A percentile compares a stretch with the other conserved stretches of the same genome.
These are phyloP conservation scores for Emydomyces testavorans DNA, from an alignment of 2,329 filamentous ascomycete species.

Conservation along the genomic window DNA sequence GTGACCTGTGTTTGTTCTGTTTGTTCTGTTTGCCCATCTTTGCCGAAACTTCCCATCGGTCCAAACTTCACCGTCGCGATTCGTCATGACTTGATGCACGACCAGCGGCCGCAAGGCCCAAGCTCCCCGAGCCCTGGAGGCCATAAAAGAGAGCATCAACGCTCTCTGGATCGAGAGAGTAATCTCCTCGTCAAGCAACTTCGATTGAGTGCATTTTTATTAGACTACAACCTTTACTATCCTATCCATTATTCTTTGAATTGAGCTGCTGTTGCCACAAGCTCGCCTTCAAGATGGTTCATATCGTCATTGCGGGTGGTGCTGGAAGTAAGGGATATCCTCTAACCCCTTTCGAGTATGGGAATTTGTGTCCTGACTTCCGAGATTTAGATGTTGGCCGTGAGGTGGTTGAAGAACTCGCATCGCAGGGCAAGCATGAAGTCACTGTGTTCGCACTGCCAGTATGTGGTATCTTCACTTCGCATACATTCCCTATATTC, in stretches of 20 bases:
- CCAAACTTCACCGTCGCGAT: too few species aligned
- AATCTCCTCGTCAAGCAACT: too few species aligned
- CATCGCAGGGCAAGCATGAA: constrained; percentile 41
- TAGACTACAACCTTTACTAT: too few species aligned
- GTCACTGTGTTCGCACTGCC: constrained; percentile 42
- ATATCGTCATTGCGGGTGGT: constrained; percentile 10
- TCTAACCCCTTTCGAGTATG: background rate
- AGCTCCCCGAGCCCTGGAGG: background rate
- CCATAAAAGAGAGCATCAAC: background rate
- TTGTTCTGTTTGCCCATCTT: background rate
- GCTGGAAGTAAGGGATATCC: constrained; percentile 8
- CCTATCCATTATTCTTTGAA: too few species aligned
- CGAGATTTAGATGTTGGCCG: constrained; percentile 38
- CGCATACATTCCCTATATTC: background rate
- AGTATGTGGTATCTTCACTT: constrained; percentile 20
- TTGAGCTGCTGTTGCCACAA: background rate
- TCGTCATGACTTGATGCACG: too few species aligned
- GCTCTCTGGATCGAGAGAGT: too few species aligned
- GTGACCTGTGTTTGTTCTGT: background rate
- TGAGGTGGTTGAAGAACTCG: constrained; percentile 42
- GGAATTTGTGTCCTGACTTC: background rate
- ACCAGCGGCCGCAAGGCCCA: background rate
- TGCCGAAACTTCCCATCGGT: background rate
- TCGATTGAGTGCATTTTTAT: too few species aligned
- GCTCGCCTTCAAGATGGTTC: constrained; percentile 10